Evolutionary conservation across 768 basidiomycete species (phyloP), one percentile per base, ranked within the genome.

Genomic region (Grammothele lineata): DNA sequence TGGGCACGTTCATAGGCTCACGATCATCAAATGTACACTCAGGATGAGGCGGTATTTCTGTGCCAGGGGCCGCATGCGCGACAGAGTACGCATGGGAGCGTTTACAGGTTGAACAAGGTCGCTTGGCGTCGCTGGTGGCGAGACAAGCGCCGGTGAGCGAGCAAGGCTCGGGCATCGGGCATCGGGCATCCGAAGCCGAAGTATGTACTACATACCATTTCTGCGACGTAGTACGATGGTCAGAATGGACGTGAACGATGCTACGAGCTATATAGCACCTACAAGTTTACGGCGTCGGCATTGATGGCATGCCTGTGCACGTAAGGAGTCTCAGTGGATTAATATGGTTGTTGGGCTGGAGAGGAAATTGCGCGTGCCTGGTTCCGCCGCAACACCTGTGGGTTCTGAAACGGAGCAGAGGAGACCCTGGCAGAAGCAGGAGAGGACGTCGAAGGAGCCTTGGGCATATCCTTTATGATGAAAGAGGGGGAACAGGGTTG

Each of bases 21-120:
- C 83, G 67, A 52, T 88, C 87, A 54, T 87, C 86, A 51, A 78
- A 88, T n/a, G 85, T 87, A 59, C 87, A 89, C 45, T 84, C 81
- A 11, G 82, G 84, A 37, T 67, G 69, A 0, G 74, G 59, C 0
- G 84, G 80, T 37, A 83, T 56, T 37, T 67, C 66, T 2, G 70
- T 68, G 33, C 80, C 82, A 23, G 82, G 72, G 1, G 77, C 70
- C 11, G 83, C 76, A 65, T 84, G 84, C 11, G 76, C 72, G 43
- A 77, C 59, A 8, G 83, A 78, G 66, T 87, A 83, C 1, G 81
- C 73, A 70, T 87, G 85, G 18, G 85, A 87, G 25, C 86, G 78
- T 48, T 81, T 70, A 59, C 87, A 88, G 2, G 87, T 88, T 22
- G 85, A 81, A 58, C 87, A 88, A 4, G 87, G 87, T 34, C 81